Evolutionary conservation across 2,329 filamentous ascomycete genomes (phyloP).

Genomic region (Aspergillus thermomutatus): DNA sequence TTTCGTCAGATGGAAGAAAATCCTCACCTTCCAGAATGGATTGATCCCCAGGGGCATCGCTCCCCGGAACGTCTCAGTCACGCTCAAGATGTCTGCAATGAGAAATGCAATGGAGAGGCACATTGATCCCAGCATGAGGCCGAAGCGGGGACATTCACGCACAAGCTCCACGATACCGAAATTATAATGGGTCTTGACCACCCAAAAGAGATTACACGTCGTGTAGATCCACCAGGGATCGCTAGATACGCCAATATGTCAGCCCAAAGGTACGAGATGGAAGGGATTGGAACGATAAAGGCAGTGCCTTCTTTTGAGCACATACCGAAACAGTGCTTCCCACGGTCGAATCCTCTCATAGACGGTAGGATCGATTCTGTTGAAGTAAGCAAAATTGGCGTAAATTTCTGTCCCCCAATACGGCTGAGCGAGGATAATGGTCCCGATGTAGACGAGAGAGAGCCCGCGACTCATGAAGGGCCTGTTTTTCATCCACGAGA

Average conservation of each 20-base stretch:
- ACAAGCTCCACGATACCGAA: conserved; percentile 54
- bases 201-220: conserved; percentile 50
- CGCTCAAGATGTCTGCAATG: not conserved
- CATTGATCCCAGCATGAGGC: conserved; percentile 6
- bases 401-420: conserved; percentile 65
- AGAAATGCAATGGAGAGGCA: conserved; percentile 1
- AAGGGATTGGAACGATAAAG: no score
- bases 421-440: conserved; percentile 56
- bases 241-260: no score
- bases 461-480: conserved; percentile 54
- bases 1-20: no score
- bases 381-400: conserved; percentile 64
- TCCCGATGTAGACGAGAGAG: conserved; percentile 56
- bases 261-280: no score
- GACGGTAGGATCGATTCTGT: conserved; percentile 41
- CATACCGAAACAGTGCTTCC: no score
- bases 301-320: no score
- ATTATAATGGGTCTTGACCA: conserved; percentile 58
- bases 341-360: no score
- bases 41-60: not conserved
- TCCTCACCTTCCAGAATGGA: no score
- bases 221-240: conserved; percentile 3
- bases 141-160: conserved; percentile 57
- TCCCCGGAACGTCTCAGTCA: not conserved
- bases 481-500: conserved; percentile 64